phyloP scores from a whole-genome alignment of 306 rosid genomes.

The Lotus japonicus region DNA sequence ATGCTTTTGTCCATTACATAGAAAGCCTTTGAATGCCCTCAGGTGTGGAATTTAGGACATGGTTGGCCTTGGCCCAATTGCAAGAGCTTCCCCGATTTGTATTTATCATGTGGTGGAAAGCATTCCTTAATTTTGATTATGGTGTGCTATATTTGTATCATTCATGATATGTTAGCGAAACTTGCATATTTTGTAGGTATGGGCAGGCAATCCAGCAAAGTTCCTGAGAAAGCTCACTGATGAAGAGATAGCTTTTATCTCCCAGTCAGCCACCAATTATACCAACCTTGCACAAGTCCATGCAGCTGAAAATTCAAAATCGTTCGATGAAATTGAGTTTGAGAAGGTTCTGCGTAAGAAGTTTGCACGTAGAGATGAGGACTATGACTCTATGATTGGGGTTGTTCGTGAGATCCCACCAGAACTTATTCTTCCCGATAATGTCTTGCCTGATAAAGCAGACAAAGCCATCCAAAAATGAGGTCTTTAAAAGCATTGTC shows the following conservation, averaged over 20 bases:
- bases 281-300: slow-evolving; percentile 89
- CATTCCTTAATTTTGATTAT: background rate
- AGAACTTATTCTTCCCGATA: slow-evolving; percentile 76
- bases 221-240: slow-evolving; percentile 86
- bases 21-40: background rate
- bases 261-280: slow-evolving; percentile 77
- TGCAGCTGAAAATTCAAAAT: slow-evolving; percentile 82
- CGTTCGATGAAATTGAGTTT: slow-evolving; percentile 69
- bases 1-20: background rate
- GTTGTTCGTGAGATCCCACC: slow-evolving; percentile 80
- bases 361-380: slow-evolving; percentile 75
- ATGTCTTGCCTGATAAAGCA: slow-evolving; percentile 61
- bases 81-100: background rate
- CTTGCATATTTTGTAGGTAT: slow-evolving; percentile 47
- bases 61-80: slow-evolving; percentile 7
- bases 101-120: background rate
- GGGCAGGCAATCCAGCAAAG: slow-evolving; percentile 98
- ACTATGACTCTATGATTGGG: slow-evolving; percentile 80
- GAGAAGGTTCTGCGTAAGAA: slow-evolving; percentile 89
- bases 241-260: slow-evolving; percentile 79
- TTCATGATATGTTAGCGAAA: background rate
- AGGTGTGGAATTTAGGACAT: background rate
- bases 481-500: slow-evolving; percentile 17
- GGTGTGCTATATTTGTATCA: background rate
- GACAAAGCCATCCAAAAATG: slow-evolving; percentile 33